Evolutionary conservation across 441 rosid species (phyloP).

Genomic region (Pelargonium australe): DNA sequence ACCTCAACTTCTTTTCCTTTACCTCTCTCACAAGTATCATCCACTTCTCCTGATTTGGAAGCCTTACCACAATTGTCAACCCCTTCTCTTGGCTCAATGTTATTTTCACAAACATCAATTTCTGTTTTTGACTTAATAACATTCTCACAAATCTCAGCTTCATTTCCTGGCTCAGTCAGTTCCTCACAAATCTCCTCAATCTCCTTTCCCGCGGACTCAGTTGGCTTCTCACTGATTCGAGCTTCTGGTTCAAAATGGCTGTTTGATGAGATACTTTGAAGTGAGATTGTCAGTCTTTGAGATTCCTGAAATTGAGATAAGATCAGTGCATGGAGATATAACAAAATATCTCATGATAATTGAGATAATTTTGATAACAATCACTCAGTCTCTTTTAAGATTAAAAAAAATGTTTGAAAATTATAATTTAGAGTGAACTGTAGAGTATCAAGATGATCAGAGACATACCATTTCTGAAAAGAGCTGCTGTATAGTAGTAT

Average conservation of each 20-base stretch:
- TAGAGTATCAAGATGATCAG: not conserved
- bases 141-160: not conserved
- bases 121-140: not conserved
- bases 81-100: not conserved
- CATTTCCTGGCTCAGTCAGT: not conserved
- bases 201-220: too few relatives aligned
- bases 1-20: not conserved
- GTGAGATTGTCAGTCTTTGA: not conserved
- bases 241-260: not conserved
- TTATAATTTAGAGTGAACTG: not conserved
- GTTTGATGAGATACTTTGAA: not conserved
- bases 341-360: not conserved
- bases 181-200: too few relatives aligned
- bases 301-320: not conserved
- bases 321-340: not conserved
- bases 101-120: not conserved
- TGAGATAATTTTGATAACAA: too few relatives aligned
- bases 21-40: not conserved
- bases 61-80: not conserved
- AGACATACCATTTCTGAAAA: not conserved
- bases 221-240: not conserved
- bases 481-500: constrained; percentile 5
- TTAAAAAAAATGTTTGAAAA: too few relatives aligned
- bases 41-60: not conserved
- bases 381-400: too few relatives aligned